Conservation (phyloP, 139 green algal species). For the Chlamydomonas sp. region DNA sequence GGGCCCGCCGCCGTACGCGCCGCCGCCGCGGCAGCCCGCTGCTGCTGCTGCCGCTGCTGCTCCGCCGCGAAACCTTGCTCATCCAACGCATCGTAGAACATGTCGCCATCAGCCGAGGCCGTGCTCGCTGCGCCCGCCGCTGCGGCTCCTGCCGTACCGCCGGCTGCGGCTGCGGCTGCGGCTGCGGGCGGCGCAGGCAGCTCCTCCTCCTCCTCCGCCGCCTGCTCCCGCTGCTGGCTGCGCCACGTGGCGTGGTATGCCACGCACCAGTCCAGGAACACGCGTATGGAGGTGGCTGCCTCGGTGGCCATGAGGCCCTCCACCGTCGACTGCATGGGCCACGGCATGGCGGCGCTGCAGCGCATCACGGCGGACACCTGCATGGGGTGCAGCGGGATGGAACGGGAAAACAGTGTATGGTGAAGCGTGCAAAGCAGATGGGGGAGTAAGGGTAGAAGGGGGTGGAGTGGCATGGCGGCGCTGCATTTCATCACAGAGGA, state of each 20-base stretch:
- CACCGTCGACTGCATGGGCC: constrained; percentile 35
- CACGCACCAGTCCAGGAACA: neutral
- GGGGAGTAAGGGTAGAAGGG: neutral
- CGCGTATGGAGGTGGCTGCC: constrained; percentile 2
- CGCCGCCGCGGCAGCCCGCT: neutral
- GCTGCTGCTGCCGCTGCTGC: neutral
- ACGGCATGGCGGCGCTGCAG: constrained; percentile 29
- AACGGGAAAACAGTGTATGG: too few relatives aligned
- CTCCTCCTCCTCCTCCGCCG: neutral
- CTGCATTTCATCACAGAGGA: neutral
- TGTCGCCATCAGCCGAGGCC: neutral
- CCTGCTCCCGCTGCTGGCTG: neutral
- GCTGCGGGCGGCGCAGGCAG: neutral
- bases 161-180: neutral
- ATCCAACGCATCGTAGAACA: constrained; percentile 23
- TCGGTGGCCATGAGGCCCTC: constrained; percentile 34
- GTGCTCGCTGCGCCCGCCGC: neutral
- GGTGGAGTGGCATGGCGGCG: too few relatives aligned
- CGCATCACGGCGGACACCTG: constrained; percentile 10
- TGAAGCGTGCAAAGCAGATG: neutral
- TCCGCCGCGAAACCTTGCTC: neutral
- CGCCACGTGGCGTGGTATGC: neutral
- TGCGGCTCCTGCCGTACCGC: constrained; percentile 3
- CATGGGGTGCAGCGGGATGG: neutral
- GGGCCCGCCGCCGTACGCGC: neutral